Evolutionary conservation across 2,329 filamentous ascomycete genomes (phyloP), one percentile per base, ranked within the genome.

Genomic region (Knoxdaviesia capensis): DNA sequence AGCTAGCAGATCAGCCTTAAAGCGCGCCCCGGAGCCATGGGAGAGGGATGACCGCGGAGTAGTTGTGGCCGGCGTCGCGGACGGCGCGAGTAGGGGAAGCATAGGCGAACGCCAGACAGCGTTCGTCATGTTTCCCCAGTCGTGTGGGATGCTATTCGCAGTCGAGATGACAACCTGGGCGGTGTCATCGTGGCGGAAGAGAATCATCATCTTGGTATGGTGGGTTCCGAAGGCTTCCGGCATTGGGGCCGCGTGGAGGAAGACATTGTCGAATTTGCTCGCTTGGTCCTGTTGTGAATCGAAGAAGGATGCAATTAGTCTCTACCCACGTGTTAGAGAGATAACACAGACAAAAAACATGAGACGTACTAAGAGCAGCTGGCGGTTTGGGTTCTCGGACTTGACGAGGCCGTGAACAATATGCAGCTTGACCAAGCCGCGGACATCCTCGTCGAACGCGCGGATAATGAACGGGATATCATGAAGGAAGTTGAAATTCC

Each of bases 101-200:
- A 71, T 53, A 1, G 83, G 83, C 0, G 83, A 88, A 40, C 62
- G 65, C 86, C 86, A 94, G 5, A 82, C 71, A 1, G 74, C 84
- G 55, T 94, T 85, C 1, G 77, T 81, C 80, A 93, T 82, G 50
- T 90, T 90, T 1, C 66, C 70, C 86, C 86, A 94, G 55, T 94
- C 86, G 43, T 77, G 75, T 4, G 68, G 53, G n/a, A 93, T 88
- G 79, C 93, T 85, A 50, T 94, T 94, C 11, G 86, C 84, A 0
- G 86, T 94, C 50, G 92, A 83, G 31, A 94, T 86, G 43, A 92
- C 59, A 5, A 94, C 62, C 57, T 92, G 80, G 1, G 79, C 81
- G 0, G 68, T 72, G 47, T 80, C 74, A 53, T 93, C 84, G 54
- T 81, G 76, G 5, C 81, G 71, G 46, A 93, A 65, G 4, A 93